These are phyloP conservation scores for Xylaria multiplex DNA, from an alignment of 2,329 filamentous ascomycete genomes.

Conservation along the genomic window DNA sequence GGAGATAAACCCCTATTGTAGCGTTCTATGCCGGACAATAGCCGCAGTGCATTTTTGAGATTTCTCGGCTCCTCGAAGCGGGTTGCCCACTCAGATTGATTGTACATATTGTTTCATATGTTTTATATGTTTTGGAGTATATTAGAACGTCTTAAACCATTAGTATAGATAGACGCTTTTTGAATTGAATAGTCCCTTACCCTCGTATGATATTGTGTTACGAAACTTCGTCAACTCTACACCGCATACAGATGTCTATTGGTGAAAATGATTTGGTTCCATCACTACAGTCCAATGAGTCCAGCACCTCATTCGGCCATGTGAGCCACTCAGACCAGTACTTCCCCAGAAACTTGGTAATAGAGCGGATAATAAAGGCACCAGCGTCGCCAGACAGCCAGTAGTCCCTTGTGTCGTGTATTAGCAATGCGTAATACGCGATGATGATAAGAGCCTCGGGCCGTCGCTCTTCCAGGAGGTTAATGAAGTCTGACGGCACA, in stretches of 20 bases:
- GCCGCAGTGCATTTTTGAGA: no score
- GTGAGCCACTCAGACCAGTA: conserved; percentile 45
- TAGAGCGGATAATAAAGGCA: conserved; percentile 38
- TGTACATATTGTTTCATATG: no score
- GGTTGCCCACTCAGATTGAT: no score
- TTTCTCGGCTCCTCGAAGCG: no score
- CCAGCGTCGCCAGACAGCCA: conserved; percentile 50
- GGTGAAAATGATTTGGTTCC: no score
- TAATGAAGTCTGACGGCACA: conserved; percentile 43
- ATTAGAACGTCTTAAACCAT: background rate
- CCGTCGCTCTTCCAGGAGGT: conserved; percentile 49
- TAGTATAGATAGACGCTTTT: background rate
- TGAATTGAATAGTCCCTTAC: no score
- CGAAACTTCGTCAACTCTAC: conserved; percentile 4
- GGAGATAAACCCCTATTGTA: no score
- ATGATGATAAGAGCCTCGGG: conserved; percentile 56
- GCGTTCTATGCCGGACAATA: no score
- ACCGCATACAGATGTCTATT: conserved; percentile 17
- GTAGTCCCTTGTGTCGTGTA: conserved; percentile 48
- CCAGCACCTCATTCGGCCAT: conserved; percentile 39
- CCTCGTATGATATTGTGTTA: background rate
- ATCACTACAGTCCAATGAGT: background rate
- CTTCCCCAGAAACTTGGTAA: conserved; percentile 37
- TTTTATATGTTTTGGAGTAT: no score
- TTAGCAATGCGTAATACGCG: conserved; percentile 55